Evolutionary conservation across 2,329 filamentous ascomycete species (phyloP).

Genomic region (Hansfordia pulvinata): DNA sequence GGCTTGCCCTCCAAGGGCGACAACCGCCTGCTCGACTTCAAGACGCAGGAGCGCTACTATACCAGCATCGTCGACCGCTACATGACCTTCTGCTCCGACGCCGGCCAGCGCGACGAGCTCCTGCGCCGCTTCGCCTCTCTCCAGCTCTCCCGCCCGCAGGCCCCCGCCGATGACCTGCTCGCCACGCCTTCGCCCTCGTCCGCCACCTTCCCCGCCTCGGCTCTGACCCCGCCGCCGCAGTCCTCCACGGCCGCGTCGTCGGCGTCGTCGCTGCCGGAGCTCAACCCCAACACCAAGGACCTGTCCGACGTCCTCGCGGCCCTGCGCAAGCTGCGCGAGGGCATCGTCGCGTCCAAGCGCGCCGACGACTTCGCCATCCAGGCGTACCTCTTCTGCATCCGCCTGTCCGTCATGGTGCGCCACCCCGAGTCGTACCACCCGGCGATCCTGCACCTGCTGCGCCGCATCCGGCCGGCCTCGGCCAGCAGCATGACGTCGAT

Average conservation of each 20-base stretch:
- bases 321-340: constrained; percentile 85
- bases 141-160: constrained; percentile 16
- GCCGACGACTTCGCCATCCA: constrained; percentile 73
- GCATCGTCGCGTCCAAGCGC: constrained; percentile 65
- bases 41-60: constrained; percentile 76
- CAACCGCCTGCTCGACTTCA: constrained; percentile 58
- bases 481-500: constrained; percentile 52
- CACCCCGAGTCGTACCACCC: constrained; percentile 85
- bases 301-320: constrained; percentile 67
- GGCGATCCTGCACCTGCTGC: constrained; percentile 67
- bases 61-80: constrained; percentile 79
- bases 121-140: constrained; percentile 63
- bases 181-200: constrained; percentile 10
- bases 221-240: not conserved
- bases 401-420: constrained; percentile 65
- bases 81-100: constrained; percentile 73
- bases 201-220: not conserved
- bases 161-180: constrained; percentile 20
- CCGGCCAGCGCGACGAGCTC: constrained; percentile 57
- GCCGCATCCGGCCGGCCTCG: constrained; percentile 55
- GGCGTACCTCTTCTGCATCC: constrained; percentile 83
- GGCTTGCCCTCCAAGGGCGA: constrained; percentile 89
- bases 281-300: constrained; percentile 38
- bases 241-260: constrained; percentile 5
- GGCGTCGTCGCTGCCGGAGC: constrained; percentile 1